A percentile compares a stretch with the other conserved stretches of the same genome.
Conservation (phyloP, 306 rosid genomes). For the Medicago arabica region DNA sequence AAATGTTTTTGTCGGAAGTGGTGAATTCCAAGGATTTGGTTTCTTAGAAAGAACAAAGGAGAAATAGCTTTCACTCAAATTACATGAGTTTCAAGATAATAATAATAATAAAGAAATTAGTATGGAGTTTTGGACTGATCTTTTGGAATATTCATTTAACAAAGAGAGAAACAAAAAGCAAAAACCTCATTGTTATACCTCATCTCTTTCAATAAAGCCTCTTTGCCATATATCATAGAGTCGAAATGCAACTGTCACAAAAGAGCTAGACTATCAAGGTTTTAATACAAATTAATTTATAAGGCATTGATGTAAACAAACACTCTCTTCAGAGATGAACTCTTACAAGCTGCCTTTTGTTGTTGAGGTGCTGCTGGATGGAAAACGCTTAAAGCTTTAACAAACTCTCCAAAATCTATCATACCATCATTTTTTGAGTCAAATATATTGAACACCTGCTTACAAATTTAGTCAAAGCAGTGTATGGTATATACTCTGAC, state of each 20-base stretch:
- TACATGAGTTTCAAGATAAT: too few relatives aligned
- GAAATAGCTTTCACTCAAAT: too few relatives aligned
- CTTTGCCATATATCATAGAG: slow-evolving; percentile 55
- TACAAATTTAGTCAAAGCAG: neutral
- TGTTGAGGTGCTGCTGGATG: slow-evolving; percentile 62
- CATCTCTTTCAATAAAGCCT: slow-evolving; percentile 59
- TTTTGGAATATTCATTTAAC: too few relatives aligned
- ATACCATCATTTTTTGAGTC: slow-evolving; percentile 60
- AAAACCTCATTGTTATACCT: slow-evolving; percentile 61
- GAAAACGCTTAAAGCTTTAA: slow-evolving; percentile 60
- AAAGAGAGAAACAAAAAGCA: too few relatives aligned
- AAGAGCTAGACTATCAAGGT: slow-evolving; percentile 10
- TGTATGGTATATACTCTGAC: neutral
- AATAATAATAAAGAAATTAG: too few relatives aligned
- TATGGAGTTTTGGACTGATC: too few relatives aligned
- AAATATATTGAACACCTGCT: slow-evolving; percentile 59
- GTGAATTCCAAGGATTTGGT: too few relatives aligned
- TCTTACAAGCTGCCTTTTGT: slow-evolving; percentile 58
- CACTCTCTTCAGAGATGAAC: slow-evolving; percentile 10
- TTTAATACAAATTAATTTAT: slow-evolving; percentile 11
- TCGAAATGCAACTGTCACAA: slow-evolving; percentile 64
- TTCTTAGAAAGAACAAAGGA: too few relatives aligned
- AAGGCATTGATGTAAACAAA: neutral
- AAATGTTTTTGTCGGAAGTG: too few relatives aligned
- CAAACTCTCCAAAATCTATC: slow-evolving; percentile 64